A percentile compares a stretch with the other conserved stretches of the same genome.
Conservation (phyloP, 2,329 filamentous ascomycete species). For the Colletotrichum trifolii region DNA sequence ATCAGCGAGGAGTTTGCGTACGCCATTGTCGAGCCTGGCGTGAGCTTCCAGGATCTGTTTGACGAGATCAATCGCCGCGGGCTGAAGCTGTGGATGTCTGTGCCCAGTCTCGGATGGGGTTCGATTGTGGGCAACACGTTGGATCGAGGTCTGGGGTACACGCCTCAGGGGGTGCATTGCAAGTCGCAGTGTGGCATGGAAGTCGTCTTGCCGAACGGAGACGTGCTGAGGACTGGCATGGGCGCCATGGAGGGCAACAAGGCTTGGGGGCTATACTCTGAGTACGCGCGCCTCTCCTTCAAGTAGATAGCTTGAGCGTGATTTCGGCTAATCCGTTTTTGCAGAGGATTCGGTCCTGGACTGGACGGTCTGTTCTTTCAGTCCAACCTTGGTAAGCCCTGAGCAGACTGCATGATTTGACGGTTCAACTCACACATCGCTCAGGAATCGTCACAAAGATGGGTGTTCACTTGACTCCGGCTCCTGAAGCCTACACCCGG, state of each 20-base stretch:
- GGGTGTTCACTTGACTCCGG: not conserved
- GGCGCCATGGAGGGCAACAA: slow-evolving; percentile 46
- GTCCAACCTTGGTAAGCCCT: slow-evolving; percentile 21
- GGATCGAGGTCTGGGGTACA: slow-evolving; percentile 50
- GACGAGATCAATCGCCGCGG: slow-evolving; percentile 43
- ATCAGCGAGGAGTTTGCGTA: slow-evolving; percentile 54
- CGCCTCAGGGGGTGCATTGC: slow-evolving; percentile 48
- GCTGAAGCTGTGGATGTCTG: slow-evolving; percentile 56
- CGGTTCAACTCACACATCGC: not conserved
- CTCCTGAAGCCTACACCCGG: not conserved
- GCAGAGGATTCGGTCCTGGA: slow-evolving; percentile 35
- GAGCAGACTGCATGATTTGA: too few species aligned
- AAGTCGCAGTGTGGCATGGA: slow-evolving; percentile 54
- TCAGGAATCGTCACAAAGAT: not conserved
- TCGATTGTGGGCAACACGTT: slow-evolving; percentile 36
- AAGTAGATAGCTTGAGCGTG: not conserved
- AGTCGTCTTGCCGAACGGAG: slow-evolving; percentile 52
- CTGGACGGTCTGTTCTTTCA: slow-evolving; percentile 36
- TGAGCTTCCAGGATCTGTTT: slow-evolving; percentile 57
- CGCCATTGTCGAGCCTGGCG: slow-evolving; percentile 57
- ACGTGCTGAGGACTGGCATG: slow-evolving; percentile 53
- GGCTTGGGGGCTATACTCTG: slow-evolving; percentile 9
- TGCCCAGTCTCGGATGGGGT: slow-evolving; percentile 50
- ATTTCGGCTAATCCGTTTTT: not conserved
- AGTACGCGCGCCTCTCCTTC: slow-evolving; percentile 1